Evolutionary conservation across 768 basidiomycete genomes (phyloP).

Genomic region (Fomitopsis serialis): DNA sequence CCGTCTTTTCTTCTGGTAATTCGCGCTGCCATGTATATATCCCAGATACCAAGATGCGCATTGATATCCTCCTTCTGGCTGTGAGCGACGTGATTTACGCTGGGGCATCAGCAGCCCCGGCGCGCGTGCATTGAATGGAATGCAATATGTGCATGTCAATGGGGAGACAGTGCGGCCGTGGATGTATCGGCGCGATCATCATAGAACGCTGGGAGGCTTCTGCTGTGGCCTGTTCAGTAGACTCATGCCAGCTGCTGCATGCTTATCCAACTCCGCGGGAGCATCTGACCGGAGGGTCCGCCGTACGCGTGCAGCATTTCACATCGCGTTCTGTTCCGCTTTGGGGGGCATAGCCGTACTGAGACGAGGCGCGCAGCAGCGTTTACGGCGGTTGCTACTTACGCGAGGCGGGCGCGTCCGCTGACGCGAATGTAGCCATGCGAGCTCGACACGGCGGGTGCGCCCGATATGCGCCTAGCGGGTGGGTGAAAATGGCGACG

Average conservation of each 20-base stretch:
- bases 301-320: background rate
- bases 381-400: too few species aligned
- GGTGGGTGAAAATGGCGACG: too few species aligned
- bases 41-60: background rate
- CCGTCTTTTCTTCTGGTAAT: background rate
- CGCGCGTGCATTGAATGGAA: too few species aligned
- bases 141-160: too few species aligned
- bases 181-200: background rate
- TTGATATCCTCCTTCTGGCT: background rate
- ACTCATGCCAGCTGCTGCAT: background rate
- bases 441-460: too few species aligned
- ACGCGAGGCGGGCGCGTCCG: too few species aligned
- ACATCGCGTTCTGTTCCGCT: background rate
- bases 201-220: background rate
- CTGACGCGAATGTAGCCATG: too few species aligned
- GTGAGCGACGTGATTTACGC: too few species aligned
- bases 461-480: too few species aligned
- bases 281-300: background rate
- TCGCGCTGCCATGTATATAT: background rate
- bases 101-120: too few species aligned
- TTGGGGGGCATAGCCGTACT: too few species aligned
- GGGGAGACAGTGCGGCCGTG: background rate
- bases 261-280: background rate
- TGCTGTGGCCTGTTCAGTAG: background rate
- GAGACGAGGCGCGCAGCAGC: too few species aligned